Percentiles rank a stretch among this genome's conserved stretches.
These are phyloP conservation scores for Pyrenophora graminea DNA, from an alignment of 2,329 filamentous ascomycete genomes.

Conservation along the genomic window DNA sequence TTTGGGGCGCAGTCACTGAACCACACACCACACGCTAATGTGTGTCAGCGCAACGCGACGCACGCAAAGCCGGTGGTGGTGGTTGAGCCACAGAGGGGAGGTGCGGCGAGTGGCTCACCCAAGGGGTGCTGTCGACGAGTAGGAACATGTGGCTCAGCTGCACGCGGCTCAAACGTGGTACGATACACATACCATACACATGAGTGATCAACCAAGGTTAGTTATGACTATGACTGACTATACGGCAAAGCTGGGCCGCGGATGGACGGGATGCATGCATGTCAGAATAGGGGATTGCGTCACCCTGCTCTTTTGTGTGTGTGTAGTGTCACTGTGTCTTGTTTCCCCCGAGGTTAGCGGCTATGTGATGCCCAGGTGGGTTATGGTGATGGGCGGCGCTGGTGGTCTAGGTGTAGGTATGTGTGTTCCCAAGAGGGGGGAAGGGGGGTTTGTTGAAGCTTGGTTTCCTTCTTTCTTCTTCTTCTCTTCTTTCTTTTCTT, in stretches of 20 bases:
- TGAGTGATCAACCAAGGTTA: neutral
- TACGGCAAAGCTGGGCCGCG: neutral
- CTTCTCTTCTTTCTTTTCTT: no score
- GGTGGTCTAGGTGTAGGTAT: no score
- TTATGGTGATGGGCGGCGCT: no score
- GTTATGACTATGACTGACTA: constrained; percentile 1
- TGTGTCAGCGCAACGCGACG: neutral
- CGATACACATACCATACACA: neutral
- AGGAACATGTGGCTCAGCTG: constrained; percentile 8
- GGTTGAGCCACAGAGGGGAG: neutral
- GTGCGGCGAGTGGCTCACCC: constrained; percentile 10
- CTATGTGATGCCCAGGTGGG: no score
- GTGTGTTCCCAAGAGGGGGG: no score
- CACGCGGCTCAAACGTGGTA: neutral
- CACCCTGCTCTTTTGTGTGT: neutral
- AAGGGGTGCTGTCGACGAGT: neutral
- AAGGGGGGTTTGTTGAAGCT: no score
- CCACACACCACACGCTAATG: constrained; percentile 1
- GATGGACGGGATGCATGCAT: constrained; percentile 1
- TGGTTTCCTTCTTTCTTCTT: no score
- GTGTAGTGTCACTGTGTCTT: no score
- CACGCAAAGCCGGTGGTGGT: neutral
- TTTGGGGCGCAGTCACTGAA: constrained; percentile 17
- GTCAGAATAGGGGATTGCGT: constrained; percentile 13
- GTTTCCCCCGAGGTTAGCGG: neutral